Evolutionary conservation across 1,284 basidiomycete species (phyloP).

Genomic region (Apiotrichum gracile): DNA sequence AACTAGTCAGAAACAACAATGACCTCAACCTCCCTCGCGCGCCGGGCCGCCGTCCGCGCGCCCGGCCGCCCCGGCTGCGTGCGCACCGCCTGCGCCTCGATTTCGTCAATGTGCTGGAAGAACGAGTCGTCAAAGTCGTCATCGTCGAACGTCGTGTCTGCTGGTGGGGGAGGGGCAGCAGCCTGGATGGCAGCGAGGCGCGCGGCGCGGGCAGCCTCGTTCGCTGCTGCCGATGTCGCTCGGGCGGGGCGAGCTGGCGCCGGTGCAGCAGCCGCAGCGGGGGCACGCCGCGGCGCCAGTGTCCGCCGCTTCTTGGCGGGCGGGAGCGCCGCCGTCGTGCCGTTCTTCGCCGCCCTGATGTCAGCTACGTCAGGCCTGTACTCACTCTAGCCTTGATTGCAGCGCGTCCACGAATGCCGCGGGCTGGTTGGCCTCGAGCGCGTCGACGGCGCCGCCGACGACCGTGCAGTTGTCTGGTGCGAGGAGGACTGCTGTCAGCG

Average conservation of each 20-base stretch:
- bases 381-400: constrained; percentile 23
- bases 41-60: neutral
- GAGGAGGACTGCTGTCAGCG: constrained; percentile 30
- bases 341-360: constrained; percentile 16
- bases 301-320: neutral
- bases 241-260: neutral
- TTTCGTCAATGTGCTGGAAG: constrained; percentile 18
- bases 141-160: neutral
- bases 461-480: constrained; percentile 32
- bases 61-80: neutral
- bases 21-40: neutral
- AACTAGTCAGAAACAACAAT: constrained; percentile 10
- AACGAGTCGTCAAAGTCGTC: constrained; percentile 23
- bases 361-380: constrained; percentile 7
- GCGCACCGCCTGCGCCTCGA: constrained; percentile 10
- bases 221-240: neutral
- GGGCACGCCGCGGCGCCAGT: neutral
- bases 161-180: neutral
- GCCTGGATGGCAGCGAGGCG: constrained; percentile 14
- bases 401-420: constrained; percentile 26
- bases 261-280: neutral
- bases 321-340: neutral
- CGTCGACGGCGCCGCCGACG: constrained; percentile 34
- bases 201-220: constrained; percentile 5
- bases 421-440: constrained; percentile 34